Evolutionary conservation across 2,329 filamentous ascomycete species (phyloP).

Genomic region (Didymosphaeria variabile): DNA sequence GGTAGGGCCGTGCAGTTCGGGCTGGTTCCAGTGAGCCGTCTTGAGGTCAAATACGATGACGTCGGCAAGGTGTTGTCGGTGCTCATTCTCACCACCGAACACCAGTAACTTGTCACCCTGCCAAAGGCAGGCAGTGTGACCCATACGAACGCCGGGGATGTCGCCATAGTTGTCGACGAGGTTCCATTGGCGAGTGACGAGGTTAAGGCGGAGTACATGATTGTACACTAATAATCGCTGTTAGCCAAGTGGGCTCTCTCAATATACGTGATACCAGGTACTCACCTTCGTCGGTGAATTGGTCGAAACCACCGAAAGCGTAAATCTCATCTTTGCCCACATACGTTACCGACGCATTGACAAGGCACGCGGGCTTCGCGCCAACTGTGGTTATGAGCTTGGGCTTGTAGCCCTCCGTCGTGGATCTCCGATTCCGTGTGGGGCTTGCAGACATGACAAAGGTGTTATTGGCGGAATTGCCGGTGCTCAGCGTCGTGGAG

Average conservation of each 20-base stretch:
- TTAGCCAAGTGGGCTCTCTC: background rate
- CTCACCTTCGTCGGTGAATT: slow-evolving; percentile 91
- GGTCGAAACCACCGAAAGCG: slow-evolving; percentile 97
- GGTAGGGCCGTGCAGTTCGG: slow-evolving; percentile 81
- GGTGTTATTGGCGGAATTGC: slow-evolving; percentile 74
- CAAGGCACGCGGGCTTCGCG: slow-evolving; percentile 85
- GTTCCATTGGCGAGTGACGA: slow-evolving; percentile 90
- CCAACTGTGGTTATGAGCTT: slow-evolving; percentile 72
- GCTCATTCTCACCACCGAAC: slow-evolving; percentile 97
- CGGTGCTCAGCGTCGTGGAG: slow-evolving; percentile 57
- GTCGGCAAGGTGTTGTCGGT: slow-evolving; percentile 93
- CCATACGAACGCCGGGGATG: slow-evolving; percentile 96
- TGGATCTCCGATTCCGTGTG: slow-evolving; percentile 58
- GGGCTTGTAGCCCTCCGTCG: slow-evolving; percentile 80
- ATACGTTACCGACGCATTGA: slow-evolving; percentile 99
- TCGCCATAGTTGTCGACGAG: slow-evolving; percentile 98
- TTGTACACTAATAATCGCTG: slow-evolving; percentile 77
- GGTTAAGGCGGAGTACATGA: slow-evolving; percentile 88
- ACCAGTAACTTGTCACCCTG: slow-evolving; percentile 95
- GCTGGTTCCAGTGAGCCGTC: slow-evolving; percentile 94
- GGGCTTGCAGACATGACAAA: slow-evolving; percentile 89
- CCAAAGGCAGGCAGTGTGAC: slow-evolving; percentile 94
- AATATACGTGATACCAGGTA: background rate
- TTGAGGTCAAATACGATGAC: slow-evolving; percentile 95
- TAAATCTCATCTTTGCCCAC: slow-evolving; percentile 98